These are phyloP conservation scores for Bauhinia variegata DNA, from an alignment of 306 rosid genomes.

Conservation along the genomic window DNA sequence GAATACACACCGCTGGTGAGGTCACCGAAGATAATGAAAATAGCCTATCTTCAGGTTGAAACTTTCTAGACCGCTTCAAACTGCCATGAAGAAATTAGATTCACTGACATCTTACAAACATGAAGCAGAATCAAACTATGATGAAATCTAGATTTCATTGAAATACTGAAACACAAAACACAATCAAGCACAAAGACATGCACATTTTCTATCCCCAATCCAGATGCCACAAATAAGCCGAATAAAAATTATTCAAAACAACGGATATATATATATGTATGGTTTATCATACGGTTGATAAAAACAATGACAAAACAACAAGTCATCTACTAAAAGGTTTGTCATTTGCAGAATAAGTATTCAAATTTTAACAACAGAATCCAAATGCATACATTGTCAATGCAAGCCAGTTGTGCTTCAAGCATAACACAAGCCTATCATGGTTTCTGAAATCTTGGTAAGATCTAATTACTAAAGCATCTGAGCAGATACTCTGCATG, in stretches of 20 bases:
- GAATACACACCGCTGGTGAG: conserved; percentile 84
- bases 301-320: background rate
- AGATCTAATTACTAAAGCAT: conserved; percentile 13
- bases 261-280: background rate
- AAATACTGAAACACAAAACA: conserved; percentile 12
- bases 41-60: conserved; percentile 98
- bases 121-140: conserved; percentile 13
- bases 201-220: no score
- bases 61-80: conserved; percentile 96
- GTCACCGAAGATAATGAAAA: conserved; percentile 96
- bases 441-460: conserved; percentile 7
- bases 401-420: no score
- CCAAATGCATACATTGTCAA: no score
- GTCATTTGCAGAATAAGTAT: no score
- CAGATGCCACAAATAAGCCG: no score
- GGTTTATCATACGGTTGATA: background rate
- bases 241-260: no score
- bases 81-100: conserved; percentile 59
- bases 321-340: background rate
- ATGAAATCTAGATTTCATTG: background rate
- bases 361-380: no score
- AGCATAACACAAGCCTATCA: background rate
- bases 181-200: background rate
- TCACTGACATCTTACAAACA: conserved; percentile 35
- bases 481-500: conserved; percentile 10